These are phyloP conservation scores for Suhomyces sp. DNA, from an alignment of 805 yeast genomes.

Conservation along the genomic window DNA sequence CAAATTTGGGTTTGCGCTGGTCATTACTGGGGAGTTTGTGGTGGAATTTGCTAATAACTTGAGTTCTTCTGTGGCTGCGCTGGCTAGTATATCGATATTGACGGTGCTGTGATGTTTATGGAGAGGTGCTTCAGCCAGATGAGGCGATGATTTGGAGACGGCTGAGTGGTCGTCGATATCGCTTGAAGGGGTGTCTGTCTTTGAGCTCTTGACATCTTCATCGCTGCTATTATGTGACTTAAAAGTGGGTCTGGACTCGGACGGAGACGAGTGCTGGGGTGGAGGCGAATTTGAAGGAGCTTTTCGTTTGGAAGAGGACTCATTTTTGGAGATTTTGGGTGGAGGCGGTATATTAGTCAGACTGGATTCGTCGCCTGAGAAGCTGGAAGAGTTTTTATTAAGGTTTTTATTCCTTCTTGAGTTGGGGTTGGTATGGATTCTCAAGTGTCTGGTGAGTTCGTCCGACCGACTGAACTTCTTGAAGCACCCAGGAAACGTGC, in stretches of 20 bases:
- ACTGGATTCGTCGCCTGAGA: constrained; percentile 5
- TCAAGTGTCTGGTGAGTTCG: constrained; percentile 80
- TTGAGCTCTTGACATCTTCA: constrained; percentile 1
- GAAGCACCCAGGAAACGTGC: constrained; percentile 79
- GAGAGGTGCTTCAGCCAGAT: not conserved
- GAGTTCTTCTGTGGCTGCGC: constrained; percentile 55
- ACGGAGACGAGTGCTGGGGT: not conserved
- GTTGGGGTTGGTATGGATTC: constrained; percentile 69
- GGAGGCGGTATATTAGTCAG: not conserved
- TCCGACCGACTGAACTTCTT: constrained; percentile 79
- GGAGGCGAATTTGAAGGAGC: not conserved
- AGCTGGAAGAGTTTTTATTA: constrained; percentile 9
- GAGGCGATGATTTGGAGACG: not conserved
- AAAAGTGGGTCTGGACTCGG: not conserved
- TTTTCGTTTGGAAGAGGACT: not conserved
- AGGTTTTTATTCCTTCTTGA: constrained; percentile 40
- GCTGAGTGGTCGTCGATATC: constrained; percentile 1
- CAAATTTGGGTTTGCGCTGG: constrained; percentile 2
- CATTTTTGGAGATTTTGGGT: not conserved
- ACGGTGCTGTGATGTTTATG: constrained; percentile 15
- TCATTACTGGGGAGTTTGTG: constrained; percentile 1
- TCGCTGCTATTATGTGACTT: not conserved
- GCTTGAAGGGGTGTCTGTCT: constrained; percentile 2
- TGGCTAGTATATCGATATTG: constrained; percentile 51
- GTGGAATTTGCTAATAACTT: constrained; percentile 31